Evolutionary conservation across 179 eudicot genomes (phyloP).

Genomic region (Vitellaria paradoxa): DNA sequence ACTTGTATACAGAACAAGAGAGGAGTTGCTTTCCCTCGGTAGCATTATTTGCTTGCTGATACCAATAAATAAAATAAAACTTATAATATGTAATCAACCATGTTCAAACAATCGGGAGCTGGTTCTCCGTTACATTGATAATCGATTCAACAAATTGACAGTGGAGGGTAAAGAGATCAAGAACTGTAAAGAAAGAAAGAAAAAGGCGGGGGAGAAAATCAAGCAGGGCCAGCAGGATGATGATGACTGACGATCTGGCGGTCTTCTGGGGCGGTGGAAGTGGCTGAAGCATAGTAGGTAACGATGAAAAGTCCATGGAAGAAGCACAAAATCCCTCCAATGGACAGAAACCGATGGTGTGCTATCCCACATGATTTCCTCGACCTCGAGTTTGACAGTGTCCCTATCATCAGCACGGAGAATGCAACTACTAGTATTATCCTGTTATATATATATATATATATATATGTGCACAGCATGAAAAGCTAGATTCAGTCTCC

Average conservation of each 20-base stretch:
- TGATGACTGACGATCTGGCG: conserved; percentile 4
- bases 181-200: neutral
- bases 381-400: conserved; percentile 48
- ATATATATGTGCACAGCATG: neutral
- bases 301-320: conserved; percentile 48
- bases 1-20: too few relatives aligned
- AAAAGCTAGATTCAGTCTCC: neutral
- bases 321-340: conserved; percentile 58
- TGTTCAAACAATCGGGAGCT: neutral
- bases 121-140: too few relatives aligned
- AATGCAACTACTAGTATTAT: conserved; percentile 47
- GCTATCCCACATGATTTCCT: conserved; percentile 51
- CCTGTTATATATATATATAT: conserved; percentile 34
- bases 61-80: too few relatives aligned
- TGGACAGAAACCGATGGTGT: conserved; percentile 43
- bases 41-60: too few relatives aligned
- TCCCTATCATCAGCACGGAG: conserved; percentile 50
- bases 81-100: too few relatives aligned
- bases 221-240: conserved; percentile 21
- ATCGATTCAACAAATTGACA: neutral
- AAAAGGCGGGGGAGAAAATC: conserved; percentile 1
- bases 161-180: too few relatives aligned
- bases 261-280: conserved; percentile 33
- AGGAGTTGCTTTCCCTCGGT: too few relatives aligned
- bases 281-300: conserved; percentile 45